Evolutionary conservation across 306 rosid genomes (phyloP).

Genomic region (Cercis canadensis): DNA sequence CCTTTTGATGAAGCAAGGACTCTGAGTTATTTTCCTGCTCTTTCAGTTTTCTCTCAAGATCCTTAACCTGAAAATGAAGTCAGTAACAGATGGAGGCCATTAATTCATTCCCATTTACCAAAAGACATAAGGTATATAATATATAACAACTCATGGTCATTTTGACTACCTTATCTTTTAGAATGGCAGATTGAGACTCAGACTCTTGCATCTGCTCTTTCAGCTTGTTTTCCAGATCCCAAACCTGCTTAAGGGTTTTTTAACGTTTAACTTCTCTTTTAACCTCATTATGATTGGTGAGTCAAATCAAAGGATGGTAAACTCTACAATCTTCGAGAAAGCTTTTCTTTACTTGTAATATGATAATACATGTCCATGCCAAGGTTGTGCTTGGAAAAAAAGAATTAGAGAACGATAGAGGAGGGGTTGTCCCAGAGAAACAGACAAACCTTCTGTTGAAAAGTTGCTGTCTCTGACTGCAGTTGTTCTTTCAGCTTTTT

Average conservation of each 20-base stretch:
- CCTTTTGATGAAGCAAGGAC: constrained; percentile 68
- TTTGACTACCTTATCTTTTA: constrained; percentile 69
- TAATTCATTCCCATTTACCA: constrained; percentile 19
- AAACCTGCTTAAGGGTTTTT: constrained; percentile 49
- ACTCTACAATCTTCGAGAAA: too few relatives aligned
- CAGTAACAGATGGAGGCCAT: constrained; percentile 5
- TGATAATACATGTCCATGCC: too few relatives aligned
- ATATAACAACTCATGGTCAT: constrained; percentile 7
- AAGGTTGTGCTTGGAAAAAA: background rate
- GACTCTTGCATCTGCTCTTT: constrained; percentile 70
- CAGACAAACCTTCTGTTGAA: constrained; percentile 66
- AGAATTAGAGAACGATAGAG: constrained; percentile 10
- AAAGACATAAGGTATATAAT: background rate
- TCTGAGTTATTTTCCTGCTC: constrained; percentile 65
- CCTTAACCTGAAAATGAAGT: constrained; percentile 58
- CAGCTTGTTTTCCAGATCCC: constrained; percentile 72
- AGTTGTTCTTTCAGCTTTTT: constrained; percentile 62
- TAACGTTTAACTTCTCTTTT: background rate
- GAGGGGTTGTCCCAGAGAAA: constrained; percentile 15
- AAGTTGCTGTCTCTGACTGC: constrained; percentile 60
- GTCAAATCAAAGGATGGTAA: constrained; percentile 18
- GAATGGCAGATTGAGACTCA: constrained; percentile 57
- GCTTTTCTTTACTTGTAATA: too few relatives aligned
- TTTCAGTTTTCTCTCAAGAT: constrained; percentile 72
- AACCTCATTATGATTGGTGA: constrained; percentile 9